Evolutionary conservation across 139 green algal species (phyloP), one percentile per base, ranked within the genome.

Genomic region (Parachlorella kessleri): DNA sequence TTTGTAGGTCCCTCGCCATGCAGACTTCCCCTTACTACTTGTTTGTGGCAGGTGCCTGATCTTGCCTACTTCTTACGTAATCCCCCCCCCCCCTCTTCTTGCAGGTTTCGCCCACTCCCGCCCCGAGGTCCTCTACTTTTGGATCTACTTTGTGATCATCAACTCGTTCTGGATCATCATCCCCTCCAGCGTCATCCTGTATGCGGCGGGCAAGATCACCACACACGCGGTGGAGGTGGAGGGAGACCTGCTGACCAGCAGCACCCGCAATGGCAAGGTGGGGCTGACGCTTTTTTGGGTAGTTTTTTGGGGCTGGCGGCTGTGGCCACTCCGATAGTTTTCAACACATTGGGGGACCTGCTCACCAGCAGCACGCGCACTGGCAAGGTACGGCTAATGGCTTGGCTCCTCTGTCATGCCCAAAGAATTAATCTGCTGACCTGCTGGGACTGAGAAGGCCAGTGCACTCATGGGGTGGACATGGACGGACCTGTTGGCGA

Each of bases 121-220:
- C 6, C 87, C 90, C 26, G 92, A 96, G 81, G 63, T 74, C 7
- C 79, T 98, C 8, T 98, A 98, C 83, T 98, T 98, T 55, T 97
- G 92, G 89, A 87, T 91, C 67, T 98, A 97, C 74, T 96, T 98
- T 70, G 76, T 95, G 7, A 38, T 86, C 37, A 66, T 96, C 21
- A 96, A 96, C 73, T 39, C 78, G 10, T 84, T 96, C 32, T 96
- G 92, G 92, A 90, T 96, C 38, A 70, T 96, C 1, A 83, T 92
- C 1, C 85, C 87, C 70, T 24, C 39, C 71, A 6, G 77, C 6
- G 48, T 88, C 54, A 87, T 93, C 26, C 28, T 64, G 30, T 63
- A 83, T 33, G 68, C 80, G 28, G 55, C 66, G 55, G 36, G 66
- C 59, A 72, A 66, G 3, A 65, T 85, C n/a, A 37, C 21, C 14